A percentile compares a stretch with the other conserved stretches of the same genome.
These are phyloP conservation scores for Viridothelium virens DNA, from an alignment of 495 filamentous ascomycete species.

Conservation along the genomic window DNA sequence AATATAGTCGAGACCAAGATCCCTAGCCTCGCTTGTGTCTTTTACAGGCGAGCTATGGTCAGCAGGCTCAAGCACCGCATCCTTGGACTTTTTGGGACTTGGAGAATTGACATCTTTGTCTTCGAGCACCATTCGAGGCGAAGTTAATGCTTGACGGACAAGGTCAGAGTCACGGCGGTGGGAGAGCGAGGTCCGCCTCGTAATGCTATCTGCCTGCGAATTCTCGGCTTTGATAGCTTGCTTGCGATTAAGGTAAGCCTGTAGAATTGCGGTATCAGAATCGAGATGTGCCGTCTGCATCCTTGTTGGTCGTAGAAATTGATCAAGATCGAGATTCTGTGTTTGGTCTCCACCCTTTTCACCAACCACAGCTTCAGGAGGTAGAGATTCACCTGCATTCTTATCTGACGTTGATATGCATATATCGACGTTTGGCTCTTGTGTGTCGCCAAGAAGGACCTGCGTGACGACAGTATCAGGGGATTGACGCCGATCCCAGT, in stretches of 20 bases:
- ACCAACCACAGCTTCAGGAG: background rate
- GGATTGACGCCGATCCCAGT: background rate
- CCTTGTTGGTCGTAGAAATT: slow-evolving; percentile 4
- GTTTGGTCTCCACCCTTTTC: background rate
- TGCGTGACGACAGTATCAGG: background rate
- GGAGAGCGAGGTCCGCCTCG: slow-evolving; percentile 27
- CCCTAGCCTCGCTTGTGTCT: background rate
- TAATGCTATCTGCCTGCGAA: slow-evolving; percentile 34
- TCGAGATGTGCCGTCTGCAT: slow-evolving; percentile 30
- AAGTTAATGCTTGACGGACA: slow-evolving; percentile 34
- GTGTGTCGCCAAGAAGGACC: background rate
- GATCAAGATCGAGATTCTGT: slow-evolving; percentile 1
- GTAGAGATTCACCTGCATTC: background rate
- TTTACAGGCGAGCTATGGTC: slow-evolving; percentile 4
- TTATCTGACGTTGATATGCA: background rate
- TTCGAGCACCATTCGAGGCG: slow-evolving; percentile 44
- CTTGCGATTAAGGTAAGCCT: slow-evolving; percentile 54
- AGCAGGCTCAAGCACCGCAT: background rate
- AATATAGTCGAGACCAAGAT: background rate
- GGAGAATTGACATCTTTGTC: slow-evolving; percentile 50
- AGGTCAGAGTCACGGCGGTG: slow-evolving; percentile 37
- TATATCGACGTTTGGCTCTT: background rate
- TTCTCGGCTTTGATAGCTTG: slow-evolving; percentile 47
- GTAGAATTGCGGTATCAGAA: slow-evolving; percentile 51
- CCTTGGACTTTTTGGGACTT: slow-evolving; percentile 38